These are phyloP conservation scores for Oryza meyeriana DNA, from an alignment of 176 grass and related monocot species.

Conservation along the genomic window DNA sequence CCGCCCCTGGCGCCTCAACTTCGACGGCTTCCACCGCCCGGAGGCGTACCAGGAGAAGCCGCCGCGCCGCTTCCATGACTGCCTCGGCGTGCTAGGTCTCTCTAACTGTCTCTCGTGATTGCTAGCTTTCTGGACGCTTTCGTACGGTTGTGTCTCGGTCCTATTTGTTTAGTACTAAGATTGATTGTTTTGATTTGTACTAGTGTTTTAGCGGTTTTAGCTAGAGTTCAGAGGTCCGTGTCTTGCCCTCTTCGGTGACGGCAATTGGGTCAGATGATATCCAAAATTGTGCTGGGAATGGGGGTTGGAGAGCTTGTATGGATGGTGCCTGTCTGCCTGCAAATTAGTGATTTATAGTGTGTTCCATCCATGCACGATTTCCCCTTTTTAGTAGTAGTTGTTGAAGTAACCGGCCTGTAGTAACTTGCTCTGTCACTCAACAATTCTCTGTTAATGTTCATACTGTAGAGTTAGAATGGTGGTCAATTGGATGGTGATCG, in stretches of 20 bases:
- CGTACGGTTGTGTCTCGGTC: neutral
- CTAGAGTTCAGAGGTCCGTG: neutral
- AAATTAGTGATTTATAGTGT: neutral
- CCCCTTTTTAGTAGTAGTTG: neutral
- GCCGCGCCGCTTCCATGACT: slow-evolving; percentile 53
- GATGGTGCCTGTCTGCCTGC: neutral
- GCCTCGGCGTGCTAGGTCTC: slow-evolving; percentile 65
- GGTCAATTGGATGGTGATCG: too few species aligned
- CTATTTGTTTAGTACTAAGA: neutral
- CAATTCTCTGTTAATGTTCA: too few species aligned
- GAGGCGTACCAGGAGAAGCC: slow-evolving; percentile 44
- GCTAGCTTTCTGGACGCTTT: neutral
- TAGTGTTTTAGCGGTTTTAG: neutral
- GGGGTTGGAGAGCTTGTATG: neutral
- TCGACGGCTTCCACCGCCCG: slow-evolving; percentile 45
- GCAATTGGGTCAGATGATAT: neutral
- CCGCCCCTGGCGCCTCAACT: slow-evolving; percentile 64
- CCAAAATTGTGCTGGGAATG: neutral
- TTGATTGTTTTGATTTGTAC: slow-evolving; percentile 15
- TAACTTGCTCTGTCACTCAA: too few species aligned
- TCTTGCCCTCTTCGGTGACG: neutral
- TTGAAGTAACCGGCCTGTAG: neutral
- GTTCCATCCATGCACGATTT: neutral
- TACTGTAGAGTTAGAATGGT: too few species aligned
- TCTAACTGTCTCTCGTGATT: neutral